These are phyloP conservation scores for Boletus patriciae DNA, from an alignment of 768 basidiomycete genomes.

Conservation along the genomic window DNA sequence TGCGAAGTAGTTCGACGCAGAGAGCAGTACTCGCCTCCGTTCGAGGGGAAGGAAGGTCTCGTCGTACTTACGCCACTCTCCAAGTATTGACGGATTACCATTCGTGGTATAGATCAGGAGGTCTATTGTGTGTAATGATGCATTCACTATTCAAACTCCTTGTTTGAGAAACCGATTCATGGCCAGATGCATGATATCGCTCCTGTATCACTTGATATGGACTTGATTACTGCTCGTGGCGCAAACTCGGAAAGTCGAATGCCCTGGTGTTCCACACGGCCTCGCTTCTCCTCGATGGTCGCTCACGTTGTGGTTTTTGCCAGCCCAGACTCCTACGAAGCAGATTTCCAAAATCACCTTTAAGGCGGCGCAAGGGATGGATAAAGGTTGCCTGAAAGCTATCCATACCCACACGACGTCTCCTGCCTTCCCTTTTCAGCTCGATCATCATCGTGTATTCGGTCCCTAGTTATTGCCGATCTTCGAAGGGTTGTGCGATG, in stretches of 20 bases:
- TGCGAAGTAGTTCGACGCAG: background rate
- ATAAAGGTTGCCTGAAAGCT: background rate
- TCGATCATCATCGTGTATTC: background rate
- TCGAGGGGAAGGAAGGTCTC: constrained; percentile 14
- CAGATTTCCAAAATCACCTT: background rate
- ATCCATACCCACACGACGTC: background rate
- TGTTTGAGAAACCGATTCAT: background rate
- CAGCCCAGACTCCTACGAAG: background rate
- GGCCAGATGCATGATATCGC: constrained; percentile 1
- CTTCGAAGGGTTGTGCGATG: too few species aligned
- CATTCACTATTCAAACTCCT: constrained; percentile 6
- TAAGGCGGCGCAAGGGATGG: background rate
- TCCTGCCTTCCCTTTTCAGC: background rate
- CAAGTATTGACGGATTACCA: constrained; percentile 10
- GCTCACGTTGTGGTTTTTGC: background rate
- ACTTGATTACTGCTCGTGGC: background rate
- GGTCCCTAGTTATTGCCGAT: too few species aligned
- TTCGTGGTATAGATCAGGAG: constrained; percentile 8
- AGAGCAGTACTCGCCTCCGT: background rate
- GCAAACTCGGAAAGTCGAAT: background rate
- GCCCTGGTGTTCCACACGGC: background rate
- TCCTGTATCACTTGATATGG: background rate
- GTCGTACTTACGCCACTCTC: constrained; percentile 5
- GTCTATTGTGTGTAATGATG: constrained; percentile 7
- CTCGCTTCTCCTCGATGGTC: background rate